These are phyloP conservation scores for Glomus cerebriforme DNA, from an alignment of 192 early-diverging fungal genomes.

Conservation along the genomic window DNA sequence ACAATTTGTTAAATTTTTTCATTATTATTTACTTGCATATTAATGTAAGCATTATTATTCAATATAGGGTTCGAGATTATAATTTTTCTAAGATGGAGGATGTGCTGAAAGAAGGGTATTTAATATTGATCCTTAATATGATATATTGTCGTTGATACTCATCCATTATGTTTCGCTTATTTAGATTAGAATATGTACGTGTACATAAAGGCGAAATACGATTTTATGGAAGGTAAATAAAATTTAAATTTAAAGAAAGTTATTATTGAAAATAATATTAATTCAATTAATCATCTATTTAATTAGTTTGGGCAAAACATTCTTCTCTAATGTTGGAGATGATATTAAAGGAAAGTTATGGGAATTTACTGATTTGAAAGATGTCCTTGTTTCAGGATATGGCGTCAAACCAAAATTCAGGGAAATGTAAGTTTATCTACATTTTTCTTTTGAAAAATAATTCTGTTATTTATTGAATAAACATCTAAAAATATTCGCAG, in stretches of 20 bases:
- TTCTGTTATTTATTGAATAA: not conserved
- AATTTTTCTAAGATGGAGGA: constrained; percentile 36
- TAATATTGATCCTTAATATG: not conserved
- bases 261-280: not conserved
- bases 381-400: constrained; percentile 37
- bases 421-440: constrained; percentile 35
- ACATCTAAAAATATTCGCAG: not conserved
- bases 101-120: constrained; percentile 36
- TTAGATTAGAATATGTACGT: constrained; percentile 37
- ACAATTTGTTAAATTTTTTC: not conserved
- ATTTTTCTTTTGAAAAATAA: not conserved
- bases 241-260: not conserved
- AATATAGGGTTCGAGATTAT: constrained; percentile 34
- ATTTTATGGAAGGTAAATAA: constrained; percentile 39
- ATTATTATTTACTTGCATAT: not conserved
- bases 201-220: constrained; percentile 39
- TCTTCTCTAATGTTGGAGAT: constrained; percentile 37
- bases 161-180: not conserved
- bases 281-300: not conserved
- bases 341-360: constrained; percentile 35
- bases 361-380: constrained; percentile 42
- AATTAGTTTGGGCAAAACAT: constrained; percentile 44
- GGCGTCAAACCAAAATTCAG: constrained; percentile 36
- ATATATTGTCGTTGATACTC: not conserved
- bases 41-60: not conserved